A percentile compares a stretch with the other conserved stretches of the same genome.
Evolutionary conservation across 768 basidiomycete species (phyloP).

Genomic region (Podaxis rugospora): DNA sequence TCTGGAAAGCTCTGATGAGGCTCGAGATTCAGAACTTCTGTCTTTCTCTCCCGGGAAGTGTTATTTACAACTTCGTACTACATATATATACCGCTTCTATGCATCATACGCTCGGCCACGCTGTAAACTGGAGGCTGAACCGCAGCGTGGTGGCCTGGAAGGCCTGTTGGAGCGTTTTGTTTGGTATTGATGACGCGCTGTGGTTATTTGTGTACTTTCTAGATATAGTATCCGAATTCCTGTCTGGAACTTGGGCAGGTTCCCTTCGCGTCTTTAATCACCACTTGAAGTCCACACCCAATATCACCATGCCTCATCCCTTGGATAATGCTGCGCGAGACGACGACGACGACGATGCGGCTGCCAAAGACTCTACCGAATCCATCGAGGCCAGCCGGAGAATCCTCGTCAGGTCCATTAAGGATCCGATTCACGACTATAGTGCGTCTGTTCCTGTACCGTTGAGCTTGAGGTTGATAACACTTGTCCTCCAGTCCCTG

Average conservation of each 20-base stretch:
- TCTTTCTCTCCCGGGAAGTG: background rate
- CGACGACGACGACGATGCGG: background rate
- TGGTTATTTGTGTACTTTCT: background rate
- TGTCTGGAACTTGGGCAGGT: background rate
- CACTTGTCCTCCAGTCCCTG: slow-evolving; percentile 26
- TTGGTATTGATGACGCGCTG: slow-evolving; percentile 2
- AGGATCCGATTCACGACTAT: slow-evolving; percentile 14
- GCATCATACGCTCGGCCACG: background rate
- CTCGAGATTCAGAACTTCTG: background rate
- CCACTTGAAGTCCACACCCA: background rate
- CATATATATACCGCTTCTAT: background rate
- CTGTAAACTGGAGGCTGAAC: no score
- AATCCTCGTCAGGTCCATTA: slow-evolving; percentile 12
- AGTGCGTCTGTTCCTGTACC: slow-evolving; percentile 3
- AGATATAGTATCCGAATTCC: background rate
- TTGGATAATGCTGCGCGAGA: background rate
- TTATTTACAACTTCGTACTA: background rate
- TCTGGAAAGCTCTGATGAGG: background rate
- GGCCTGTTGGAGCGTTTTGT: background rate
- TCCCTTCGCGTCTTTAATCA: background rate
- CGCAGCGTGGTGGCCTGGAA: no score
- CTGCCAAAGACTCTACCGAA: background rate
- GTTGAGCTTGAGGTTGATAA: background rate
- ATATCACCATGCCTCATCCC: background rate
- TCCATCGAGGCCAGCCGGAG: slow-evolving; percentile 1